These are phyloP conservation scores for Pseudonitzschia pungens DNA, from an alignment of 108 stramenopile genomes.

Conservation along the genomic window DNA sequence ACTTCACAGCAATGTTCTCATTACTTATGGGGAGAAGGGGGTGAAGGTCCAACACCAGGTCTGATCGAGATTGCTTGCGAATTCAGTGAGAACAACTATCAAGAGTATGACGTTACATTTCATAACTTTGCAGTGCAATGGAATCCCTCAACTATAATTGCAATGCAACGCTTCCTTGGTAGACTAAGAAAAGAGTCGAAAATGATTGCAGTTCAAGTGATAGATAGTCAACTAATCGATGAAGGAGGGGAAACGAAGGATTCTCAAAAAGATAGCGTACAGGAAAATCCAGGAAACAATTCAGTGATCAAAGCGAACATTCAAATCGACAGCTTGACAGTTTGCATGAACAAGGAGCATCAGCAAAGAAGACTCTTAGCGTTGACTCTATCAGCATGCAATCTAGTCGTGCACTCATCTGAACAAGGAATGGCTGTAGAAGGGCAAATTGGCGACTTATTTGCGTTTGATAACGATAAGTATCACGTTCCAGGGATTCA, in stretches of 20 bases:
- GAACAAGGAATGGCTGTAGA: conserved; percentile 25
- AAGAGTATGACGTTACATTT: conserved; percentile 20
- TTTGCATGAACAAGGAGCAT: conserved; percentile 76
- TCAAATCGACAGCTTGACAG: conserved; percentile 25
- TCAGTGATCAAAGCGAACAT: conserved; percentile 3
- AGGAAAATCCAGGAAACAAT: conserved; percentile 11
- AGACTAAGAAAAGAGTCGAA: conserved; percentile 56
- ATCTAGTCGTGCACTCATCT: conserved; percentile 18
- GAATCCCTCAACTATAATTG: conserved; percentile 80
- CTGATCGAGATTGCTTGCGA: conserved; percentile 22
- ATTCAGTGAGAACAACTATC: neutral
- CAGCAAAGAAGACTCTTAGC: conserved; percentile 61
- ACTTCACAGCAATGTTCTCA: conserved; percentile 16
- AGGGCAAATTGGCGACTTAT: conserved; percentile 40
- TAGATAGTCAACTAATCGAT: conserved; percentile 12
- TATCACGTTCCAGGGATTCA: conserved; percentile 12
- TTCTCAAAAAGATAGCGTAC: neutral
- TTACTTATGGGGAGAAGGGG: conserved; percentile 11
- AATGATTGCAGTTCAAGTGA: conserved; percentile 20
- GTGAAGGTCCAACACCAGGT: conserved; percentile 2
- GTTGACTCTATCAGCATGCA: conserved; percentile 19
- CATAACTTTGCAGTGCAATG: conserved; percentile 50
- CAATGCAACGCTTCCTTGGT: conserved; percentile 70
- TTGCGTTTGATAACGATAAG: conserved; percentile 50
- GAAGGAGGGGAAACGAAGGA: neutral